Evolutionary conservation across 2,329 filamentous ascomycete genomes (phyloP).

Genomic region (Colletotrichum lindemuthianum): DNA sequence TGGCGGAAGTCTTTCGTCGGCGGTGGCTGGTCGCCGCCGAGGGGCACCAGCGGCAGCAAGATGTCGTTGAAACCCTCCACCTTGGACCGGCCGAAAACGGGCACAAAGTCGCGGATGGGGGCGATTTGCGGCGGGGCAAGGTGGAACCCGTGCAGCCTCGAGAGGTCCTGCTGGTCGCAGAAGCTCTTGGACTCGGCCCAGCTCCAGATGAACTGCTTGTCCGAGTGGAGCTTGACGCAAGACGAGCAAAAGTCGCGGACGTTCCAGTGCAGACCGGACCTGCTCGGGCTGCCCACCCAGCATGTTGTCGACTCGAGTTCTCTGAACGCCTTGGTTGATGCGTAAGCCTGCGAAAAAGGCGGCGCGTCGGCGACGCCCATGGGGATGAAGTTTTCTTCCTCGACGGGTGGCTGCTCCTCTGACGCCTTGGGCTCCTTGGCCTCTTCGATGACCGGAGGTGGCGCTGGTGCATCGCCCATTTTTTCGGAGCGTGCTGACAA

Average conservation of each 20-base stretch:
- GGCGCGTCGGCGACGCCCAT: not conserved
- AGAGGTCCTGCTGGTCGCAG: conserved; percentile 82
- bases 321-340: conserved; percentile 46
- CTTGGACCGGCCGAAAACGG: conserved; percentile 81
- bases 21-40: conserved; percentile 57
- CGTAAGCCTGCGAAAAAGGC: not conserved
- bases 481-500: conserved; percentile 57
- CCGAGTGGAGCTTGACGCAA: conserved; percentile 72
- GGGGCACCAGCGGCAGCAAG: conserved; percentile 70
- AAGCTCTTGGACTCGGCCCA: conserved; percentile 74
- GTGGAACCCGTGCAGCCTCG: conserved; percentile 78
- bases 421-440: not conserved
- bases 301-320: conserved; percentile 64
- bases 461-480: conserved; percentile 12
- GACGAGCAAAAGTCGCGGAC: conserved; percentile 70
- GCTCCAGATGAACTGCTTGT: conserved; percentile 72
- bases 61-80: conserved; percentile 80
- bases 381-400: no score
- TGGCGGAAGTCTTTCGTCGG: conserved; percentile 61
- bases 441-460: conserved; percentile 9
- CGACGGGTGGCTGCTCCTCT: conserved; percentile 12
- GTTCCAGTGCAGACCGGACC: conserved; percentile 70
- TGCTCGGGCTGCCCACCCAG: conserved; percentile 67
- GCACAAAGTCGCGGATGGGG: conserved; percentile 72
- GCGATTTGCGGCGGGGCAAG: conserved; percentile 70